Conservation (phyloP, 2,329 filamentous ascomycete genomes). For the Neurospora sp. region DNA sequence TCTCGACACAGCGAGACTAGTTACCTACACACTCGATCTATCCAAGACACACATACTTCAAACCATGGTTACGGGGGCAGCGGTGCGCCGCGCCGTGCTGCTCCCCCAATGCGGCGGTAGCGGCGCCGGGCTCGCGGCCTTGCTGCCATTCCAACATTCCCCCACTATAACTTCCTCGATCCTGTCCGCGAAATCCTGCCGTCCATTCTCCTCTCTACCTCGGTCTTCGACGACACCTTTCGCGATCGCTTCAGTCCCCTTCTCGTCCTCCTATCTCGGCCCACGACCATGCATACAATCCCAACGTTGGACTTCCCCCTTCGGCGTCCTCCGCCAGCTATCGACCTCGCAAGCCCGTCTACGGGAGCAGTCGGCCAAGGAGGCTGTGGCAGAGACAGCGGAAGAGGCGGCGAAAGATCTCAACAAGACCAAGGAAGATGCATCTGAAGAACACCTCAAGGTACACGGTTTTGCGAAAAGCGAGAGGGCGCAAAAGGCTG, state of each 20-base stretch:
- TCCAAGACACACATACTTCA: conserved; percentile 11
- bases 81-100: conserved; percentile 37
- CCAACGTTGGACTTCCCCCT: conserved; percentile 11
- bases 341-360: conserved; percentile 15
- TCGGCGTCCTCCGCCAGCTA: conserved; percentile 15
- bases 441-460: conserved; percentile 21
- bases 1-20: conserved; percentile 12
- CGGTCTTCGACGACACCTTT: not conserved
- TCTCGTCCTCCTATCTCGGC: conserved; percentile 3
- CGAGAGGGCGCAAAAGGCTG: conserved; percentile 77
- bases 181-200: conserved; percentile 3
- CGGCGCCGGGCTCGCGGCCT: conserved; percentile 2
- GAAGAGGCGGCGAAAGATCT: conserved; percentile 15
- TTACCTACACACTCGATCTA: conserved; percentile 3
- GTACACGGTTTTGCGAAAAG: conserved; percentile 44
- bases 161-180: not conserved
- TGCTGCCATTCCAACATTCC: conserved; percentile 2
- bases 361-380: conserved; percentile 11
- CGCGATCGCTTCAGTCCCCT: conserved; percentile 1
- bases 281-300: conserved; percentile 6
- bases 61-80: conserved; percentile 39
- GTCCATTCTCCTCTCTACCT: conserved; percentile 8
- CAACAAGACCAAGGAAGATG: conserved; percentile 24
- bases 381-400: conserved; percentile 3
- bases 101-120: conserved; percentile 31